A percentile compares a stretch with the other conserved stretches of the same genome.
phyloP scores from a whole-genome alignment of 768 basidiomycete genomes.

The Tricholoma bakamatsutake region DNA sequence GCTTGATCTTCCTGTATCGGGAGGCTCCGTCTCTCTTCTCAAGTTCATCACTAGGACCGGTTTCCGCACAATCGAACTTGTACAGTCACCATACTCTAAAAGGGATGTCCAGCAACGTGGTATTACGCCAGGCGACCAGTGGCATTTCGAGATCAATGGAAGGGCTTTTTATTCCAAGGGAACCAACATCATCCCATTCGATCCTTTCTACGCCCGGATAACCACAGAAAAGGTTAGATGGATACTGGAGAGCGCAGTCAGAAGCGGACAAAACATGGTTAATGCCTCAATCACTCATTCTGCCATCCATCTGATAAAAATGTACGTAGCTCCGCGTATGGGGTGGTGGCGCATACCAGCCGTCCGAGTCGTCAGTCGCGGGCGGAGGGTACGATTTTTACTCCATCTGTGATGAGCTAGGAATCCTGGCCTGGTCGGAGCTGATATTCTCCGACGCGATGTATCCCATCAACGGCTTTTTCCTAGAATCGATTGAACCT shows the following conservation, averaged over 20 bases:
- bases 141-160: slow-evolving; percentile 57
- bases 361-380: slow-evolving; percentile 31
- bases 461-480: slow-evolving; percentile 49
- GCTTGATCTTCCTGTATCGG: slow-evolving; percentile 22
- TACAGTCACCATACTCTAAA: slow-evolving; percentile 41
- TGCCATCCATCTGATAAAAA: background rate
- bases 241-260: slow-evolving; percentile 50
- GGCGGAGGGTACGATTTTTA: slow-evolving; percentile 53
- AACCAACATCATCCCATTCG: slow-evolving; percentile 57
- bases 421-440: slow-evolving; percentile 58
- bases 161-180: slow-evolving; percentile 49
- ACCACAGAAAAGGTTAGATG: slow-evolving; percentile 45
- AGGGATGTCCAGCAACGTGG: slow-evolving; percentile 38
- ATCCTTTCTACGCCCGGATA: slow-evolving; percentile 51
- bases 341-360: slow-evolving; percentile 53
- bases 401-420: slow-evolving; percentile 52
- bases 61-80: slow-evolving; percentile 53
- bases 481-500: slow-evolving; percentile 44
- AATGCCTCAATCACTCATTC: slow-evolving; percentile 6
- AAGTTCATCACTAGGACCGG: slow-evolving; percentile 42
- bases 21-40: slow-evolving; percentile 2
- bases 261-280: slow-evolving; percentile 57
- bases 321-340: slow-evolving; percentile 44
- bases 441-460: slow-evolving; percentile 54
- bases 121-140: slow-evolving; percentile 55